Evolutionary conservation across 345 rosid genomes (phyloP).

Genomic region (Salix viminalis): DNA sequence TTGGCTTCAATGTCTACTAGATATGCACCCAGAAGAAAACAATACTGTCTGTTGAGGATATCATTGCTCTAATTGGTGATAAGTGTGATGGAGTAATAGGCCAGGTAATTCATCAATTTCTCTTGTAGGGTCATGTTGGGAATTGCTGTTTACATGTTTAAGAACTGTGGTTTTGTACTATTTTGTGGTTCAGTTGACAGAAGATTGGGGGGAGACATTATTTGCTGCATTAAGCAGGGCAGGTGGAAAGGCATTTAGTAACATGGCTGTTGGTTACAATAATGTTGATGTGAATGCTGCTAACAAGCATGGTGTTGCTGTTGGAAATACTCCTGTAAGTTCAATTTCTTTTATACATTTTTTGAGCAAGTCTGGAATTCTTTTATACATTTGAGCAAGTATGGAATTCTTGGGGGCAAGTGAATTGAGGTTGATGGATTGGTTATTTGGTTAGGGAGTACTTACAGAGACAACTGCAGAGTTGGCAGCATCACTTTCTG

Average conservation of each 20-base stretch:
- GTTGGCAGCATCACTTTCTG: conserved; percentile 87
- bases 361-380: background rate
- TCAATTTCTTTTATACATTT: background rate
- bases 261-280: conserved; percentile 99
- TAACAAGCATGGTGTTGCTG: conserved; percentile 84
- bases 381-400: background rate
- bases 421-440: background rate
- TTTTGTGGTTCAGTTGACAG: conserved; percentile 59
- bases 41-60: conserved; percentile 86
- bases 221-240: conserved; percentile 86
- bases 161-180: background rate
- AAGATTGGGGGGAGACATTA: conserved; percentile 93
- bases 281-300: conserved; percentile 96
- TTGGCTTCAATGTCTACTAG: conserved; percentile 22
- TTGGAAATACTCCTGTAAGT: conserved; percentile 94
- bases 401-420: background rate
- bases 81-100: conserved; percentile 96
- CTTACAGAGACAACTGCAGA: conserved; percentile 96
- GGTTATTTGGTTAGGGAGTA: conserved; percentile 58
- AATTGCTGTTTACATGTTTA: background rate
- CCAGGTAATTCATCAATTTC: conserved; percentile 43
- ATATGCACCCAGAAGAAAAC: conserved; percentile 93
- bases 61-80: conserved; percentile 74
- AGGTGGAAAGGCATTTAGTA: conserved; percentile 89
- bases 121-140: background rate